Evolutionary conservation across 805 yeast genomes (phyloP).

Genomic region (Torulaspora delbrueckii): DNA sequence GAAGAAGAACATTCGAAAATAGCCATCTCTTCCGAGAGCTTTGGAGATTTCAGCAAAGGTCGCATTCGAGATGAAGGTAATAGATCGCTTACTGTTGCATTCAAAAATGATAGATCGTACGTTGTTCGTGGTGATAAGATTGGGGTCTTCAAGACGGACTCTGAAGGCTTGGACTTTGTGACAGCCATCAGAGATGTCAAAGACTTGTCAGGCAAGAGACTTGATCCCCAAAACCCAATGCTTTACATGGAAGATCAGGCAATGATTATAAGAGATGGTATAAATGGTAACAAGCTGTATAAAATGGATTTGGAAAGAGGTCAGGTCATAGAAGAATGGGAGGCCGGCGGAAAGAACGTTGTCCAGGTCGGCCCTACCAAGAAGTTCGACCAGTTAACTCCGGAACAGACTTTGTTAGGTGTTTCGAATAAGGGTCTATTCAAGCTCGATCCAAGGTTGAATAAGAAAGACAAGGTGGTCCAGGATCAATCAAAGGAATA

Average conservation of each 20-base stretch:
- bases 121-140: slow-evolving; percentile 74
- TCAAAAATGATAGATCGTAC: slow-evolving; percentile 63
- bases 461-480: slow-evolving; percentile 52
- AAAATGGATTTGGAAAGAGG: slow-evolving; percentile 79
- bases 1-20: slow-evolving; percentile 32
- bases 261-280: slow-evolving; percentile 58
- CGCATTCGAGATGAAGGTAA: slow-evolving; percentile 40
- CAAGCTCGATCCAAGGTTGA: slow-evolving; percentile 73
- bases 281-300: slow-evolving; percentile 45
- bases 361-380: slow-evolving; percentile 62
- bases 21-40: slow-evolving; percentile 21
- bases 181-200: slow-evolving; percentile 63
- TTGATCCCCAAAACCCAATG: slow-evolving; percentile 64
- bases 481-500: slow-evolving; percentile 51
- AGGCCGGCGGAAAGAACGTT: slow-evolving; percentile 46
- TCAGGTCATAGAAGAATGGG: slow-evolving; percentile 82
- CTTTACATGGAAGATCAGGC: slow-evolving; percentile 69
- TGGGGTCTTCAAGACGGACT: slow-evolving; percentile 69
- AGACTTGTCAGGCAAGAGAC: slow-evolving; percentile 44
- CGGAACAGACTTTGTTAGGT: slow-evolving; percentile 72
- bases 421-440: slow-evolving; percentile 61
- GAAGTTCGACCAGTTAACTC: slow-evolving; percentile 69
- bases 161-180: slow-evolving; percentile 45
- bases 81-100: slow-evolving; percentile 66
- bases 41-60: slow-evolving; percentile 15